Base-by-base conservation (phyloP, 1,284 basidiomycete species). In the Afroboletus lepidellus region DNA sequence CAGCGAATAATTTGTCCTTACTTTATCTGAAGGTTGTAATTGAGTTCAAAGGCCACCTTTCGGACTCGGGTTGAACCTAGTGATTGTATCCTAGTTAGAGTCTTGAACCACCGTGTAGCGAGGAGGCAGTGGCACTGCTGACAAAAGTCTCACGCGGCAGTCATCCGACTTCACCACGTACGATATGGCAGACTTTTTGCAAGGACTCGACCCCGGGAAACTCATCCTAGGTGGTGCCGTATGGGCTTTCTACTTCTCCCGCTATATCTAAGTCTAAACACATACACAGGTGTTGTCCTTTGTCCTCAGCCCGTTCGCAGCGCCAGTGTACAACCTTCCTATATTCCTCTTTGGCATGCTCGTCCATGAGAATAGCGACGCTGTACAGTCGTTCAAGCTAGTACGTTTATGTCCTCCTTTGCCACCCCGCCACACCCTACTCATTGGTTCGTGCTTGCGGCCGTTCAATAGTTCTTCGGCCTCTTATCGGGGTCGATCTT, bases 321-420 rank as follows among this genome's bases (percentile, higher is more conserved):
- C 81, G 1, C 87, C 89, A 2, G 64, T 74, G 3, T 91, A 91
- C 66, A 91, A 91, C 57, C 70, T 83, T 7, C 82, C 89, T 15
- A 75, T 92, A 46, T 85, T 90, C 57, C 75, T 92, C 20, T 91
- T 90, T 58, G 90, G 89, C 1, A 69, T 75, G 2, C 84, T 88
- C 66, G 81, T 78, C 0, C 82, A 87, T 58, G 89, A 91, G 63
- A 80, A 76, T 53, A 69, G 74, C 11, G 87, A 90, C 49, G 80
- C 81, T 1, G 61, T 75, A 9, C 80, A 84, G 57, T 84, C 86
- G 4, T 64, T 89, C 58, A 82, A 83, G 64, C 74, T 76, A 50
- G 89, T 88, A 61, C 51, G 78, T 12, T 12, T 55, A 7, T 6
- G 43, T 25, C 16, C 23, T 13, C 13, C 8, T 3, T 11, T 23